Base-by-base conservation (phyloP, 768 basidiomycete species). In the Leucocoprinus sp. region DNA sequence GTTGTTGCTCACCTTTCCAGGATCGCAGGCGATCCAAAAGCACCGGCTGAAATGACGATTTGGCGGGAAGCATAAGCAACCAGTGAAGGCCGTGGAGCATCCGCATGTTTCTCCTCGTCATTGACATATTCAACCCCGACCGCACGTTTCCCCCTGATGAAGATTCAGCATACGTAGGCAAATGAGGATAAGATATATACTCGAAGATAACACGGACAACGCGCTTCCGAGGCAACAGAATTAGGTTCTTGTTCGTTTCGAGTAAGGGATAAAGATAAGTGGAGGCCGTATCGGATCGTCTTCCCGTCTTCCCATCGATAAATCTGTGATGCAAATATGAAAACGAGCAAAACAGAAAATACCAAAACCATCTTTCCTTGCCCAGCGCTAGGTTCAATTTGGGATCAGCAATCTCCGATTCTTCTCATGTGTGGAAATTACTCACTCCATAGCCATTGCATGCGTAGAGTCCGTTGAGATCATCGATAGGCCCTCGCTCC, bases 11-110 rank as follows among this genome's bases (percentile, higher is more conserved):
- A 48, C 46, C 76, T 64, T 50, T 80, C 77, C 8, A 81, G 60
- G 17, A 81, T 75, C 1, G 71, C 57, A 3, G 76, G 72, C 8
- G 77, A 75, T 5, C 78, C 77, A 43, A 80, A 75, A 1, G 76
- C 66, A 0, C 76, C 78, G 3, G 68, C 68, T 1, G 73, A 70
- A 12, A 80, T 31, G 14, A 80, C 68, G 0, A 80, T 69, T 2
- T 78, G 60, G 3, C 62, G 63, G 8, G 69, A 65, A 5, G 72
- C 70, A 47, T 56, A 59, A 29, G 62, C 68, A 15, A 59, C 45
- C 7, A 48, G 43, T 5, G 53, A 39, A 22, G 59, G 50, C 28
- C 50, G 43, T n/a, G 48, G 38, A 28, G 52, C 51, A 28, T 60
- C 57, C 21, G 50, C 53, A 50, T 56, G 55, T 54, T 52, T 48